Base-by-base conservation (phyloP, 352 stramenopile species). In the Halophytophthora polymorphica region DNA sequence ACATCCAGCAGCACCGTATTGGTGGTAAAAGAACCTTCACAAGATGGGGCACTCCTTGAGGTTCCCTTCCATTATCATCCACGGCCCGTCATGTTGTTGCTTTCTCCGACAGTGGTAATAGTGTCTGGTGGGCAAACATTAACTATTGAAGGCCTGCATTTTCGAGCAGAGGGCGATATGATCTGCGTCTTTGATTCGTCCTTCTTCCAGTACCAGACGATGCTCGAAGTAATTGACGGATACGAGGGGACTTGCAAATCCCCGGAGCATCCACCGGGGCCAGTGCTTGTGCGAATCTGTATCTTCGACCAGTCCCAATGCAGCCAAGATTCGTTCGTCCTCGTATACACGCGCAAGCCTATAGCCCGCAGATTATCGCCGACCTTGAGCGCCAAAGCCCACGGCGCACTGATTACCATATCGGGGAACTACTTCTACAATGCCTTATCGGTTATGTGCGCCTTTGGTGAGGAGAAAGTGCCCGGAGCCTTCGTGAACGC, bases 261-360 rank as follows among this genome's bases (percentile, higher is more conserved):
- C 1, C 64, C 67, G n/a, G 28, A 61, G 29, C 67, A 69, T 51
- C 17, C 44, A 19, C 55, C 60, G 0, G 67, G 72, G 1, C 29
- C 29, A 15, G 56, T 76, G 2, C 22, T 66, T 21, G 14, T 84
- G 4, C 52, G 50, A 2, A 22, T 86, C 0, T 83, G 72, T 21
- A 15, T 80, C 8, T 44, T 33, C 14, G 53, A 51, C 14, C 28
- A 40, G 15, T 43, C 45, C 22, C 31, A 53, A 13, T 70, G 61
- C 35, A 70, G 61, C 22, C 5, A 46, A 21, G 23, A 52, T 17
- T 59, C 56, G n/a, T 19, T 70, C 13, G 36, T 17, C 1, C 29
- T 70, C 29, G 44, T 29, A 5, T 66, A 64, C 17, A 29, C 53
- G 18, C 51, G n/a, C 21, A 8, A 23, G 19, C 61, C 61, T 19